Base-by-base conservation (phyloP, 176 grass and related monocot genomes). In the Dendrocalamus sinicus region DNA sequence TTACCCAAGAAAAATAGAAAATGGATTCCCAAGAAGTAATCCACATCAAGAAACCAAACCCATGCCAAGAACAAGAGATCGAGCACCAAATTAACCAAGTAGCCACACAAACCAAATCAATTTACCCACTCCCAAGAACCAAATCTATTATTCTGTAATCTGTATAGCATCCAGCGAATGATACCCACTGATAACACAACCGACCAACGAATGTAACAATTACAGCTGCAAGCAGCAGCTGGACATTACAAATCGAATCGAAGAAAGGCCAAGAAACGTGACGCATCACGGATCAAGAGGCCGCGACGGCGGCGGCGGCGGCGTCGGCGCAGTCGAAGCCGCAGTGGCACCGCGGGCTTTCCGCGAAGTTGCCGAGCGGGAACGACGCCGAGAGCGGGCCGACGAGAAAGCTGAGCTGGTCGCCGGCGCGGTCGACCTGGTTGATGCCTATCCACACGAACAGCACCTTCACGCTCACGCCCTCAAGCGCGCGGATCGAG, bases 401-500 rank as follows among this genome's bases (percentile, higher is more conserved):
- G 19, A 93, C 67, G 40, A 73, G 67, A 72, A 90, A 93, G 30
- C 37, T 40, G 13, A 93, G 68, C 14, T 85, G 14, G 19, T 81
- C 70, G 35, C 76, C 79, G 16, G 2, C 55, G 23, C 64, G 58
- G 47, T 72, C 84, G 1, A 93, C 88, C 37, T 73, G 28, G 3
- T 68, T 22, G 57, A 93, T 86, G 11, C 70, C 76, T 20, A 90
- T 67, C 88, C 88, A 90, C 30, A 84, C 7, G 43, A 93, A 85
- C 12, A 87, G 1, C 19, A 93, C 26, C 76, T 88, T 93, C 22
- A 90, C 91, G 72, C 76, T 90, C 66, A 93, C 84, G 0, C 88
- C 91, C 22, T 59, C 32, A 8, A 84, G 72, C 44, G 44, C 22
- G 0, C 22, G 46, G n/a, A 41, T 67, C 67, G 80, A 65, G 53